Evolutionary conservation across 495 filamentous ascomycete species (phyloP), one percentile per base, ranked within the genome.

Genomic region (Lentithecium fluviatile): DNA sequence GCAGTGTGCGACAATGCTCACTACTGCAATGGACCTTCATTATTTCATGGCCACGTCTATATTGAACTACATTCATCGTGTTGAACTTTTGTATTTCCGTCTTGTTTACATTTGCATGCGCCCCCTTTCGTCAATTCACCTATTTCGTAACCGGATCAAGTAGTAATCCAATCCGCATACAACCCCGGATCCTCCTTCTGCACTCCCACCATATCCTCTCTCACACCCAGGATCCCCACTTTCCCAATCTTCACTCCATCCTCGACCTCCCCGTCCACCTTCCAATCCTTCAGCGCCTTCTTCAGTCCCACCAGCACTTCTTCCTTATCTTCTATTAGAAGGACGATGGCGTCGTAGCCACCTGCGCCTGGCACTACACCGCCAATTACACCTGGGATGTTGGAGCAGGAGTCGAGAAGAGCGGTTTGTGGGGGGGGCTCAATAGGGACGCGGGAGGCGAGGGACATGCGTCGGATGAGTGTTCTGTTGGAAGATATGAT

Each of bases 281-380:
- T 82, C 84, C 89, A 97, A 36, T 71, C 73, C 21, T 70, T 75
- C 62, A 95, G 74, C 24, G 89, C 83, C 25, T 76, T 75, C 53
- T 82, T 79, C 43, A 98, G 70, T 51, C 77, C 74, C n/a, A 68
- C 67, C 54, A 89, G 74, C 15, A 90, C 90, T 26, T 80, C 78
- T 17, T 79, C 79, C 57, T 89, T 83, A 70, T 97, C 90, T 62
- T 79, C 82, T 38, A 95, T 79, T 60, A 98, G 71, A 51, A 98
- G 67, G 6, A 85, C 90, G 60, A 96, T 80, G 4, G 94, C 94
- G 82, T 98, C 94, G 70, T 88, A 97, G 2, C 94, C 94, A 25
- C 94, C 94, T 6, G 94, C 94, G 1, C 94, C 94, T 4, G 94
- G 94, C 0, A 96, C 95, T 2, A 97, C 90, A 8, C 91, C 93